phyloP scores from a whole-genome alignment of 2,329 filamentous ascomycete genomes.

The Fusarium aywerte region DNA sequence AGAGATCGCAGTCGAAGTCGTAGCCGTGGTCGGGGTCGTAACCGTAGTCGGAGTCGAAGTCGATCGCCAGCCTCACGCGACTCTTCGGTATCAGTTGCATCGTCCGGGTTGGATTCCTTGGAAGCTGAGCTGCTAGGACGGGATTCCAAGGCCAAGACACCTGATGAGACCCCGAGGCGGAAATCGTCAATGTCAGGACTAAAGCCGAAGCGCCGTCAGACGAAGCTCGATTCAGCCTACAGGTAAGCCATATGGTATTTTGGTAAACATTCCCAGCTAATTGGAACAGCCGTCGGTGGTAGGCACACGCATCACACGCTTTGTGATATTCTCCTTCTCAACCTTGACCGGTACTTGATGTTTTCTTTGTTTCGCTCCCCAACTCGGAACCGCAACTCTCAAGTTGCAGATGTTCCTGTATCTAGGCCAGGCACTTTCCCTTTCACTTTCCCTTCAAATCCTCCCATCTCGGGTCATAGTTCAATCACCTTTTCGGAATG shows the following conservation, averaged over 20 bases:
- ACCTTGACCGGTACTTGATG: slow-evolving; percentile 27
- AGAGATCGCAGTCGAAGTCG: slow-evolving; percentile 12
- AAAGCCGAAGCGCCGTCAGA: slow-evolving; percentile 49
- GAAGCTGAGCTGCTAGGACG: slow-evolving; percentile 54
- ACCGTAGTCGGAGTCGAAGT: slow-evolving; percentile 1
- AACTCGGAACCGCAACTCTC: slow-evolving; percentile 13
- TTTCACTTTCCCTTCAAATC: slow-evolving; percentile 11
- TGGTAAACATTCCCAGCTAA: slow-evolving; percentile 22
- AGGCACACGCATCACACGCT: slow-evolving; percentile 9
- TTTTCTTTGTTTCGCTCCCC: slow-evolving; percentile 22
- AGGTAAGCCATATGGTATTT: slow-evolving; percentile 44
- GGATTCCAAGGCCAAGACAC: slow-evolving; percentile 48
- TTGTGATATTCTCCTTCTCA: slow-evolving; percentile 3
- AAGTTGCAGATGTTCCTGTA: slow-evolving; percentile 25
- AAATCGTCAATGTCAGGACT: slow-evolving; percentile 38
- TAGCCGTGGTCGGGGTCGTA: slow-evolving; percentile 14
- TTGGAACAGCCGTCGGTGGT: slow-evolving; percentile 52
- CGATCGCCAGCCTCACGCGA: slow-evolving; percentile 46
- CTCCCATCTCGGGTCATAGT: slow-evolving; percentile 9
- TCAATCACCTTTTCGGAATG: slow-evolving; percentile 30
- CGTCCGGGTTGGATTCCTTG: slow-evolving; percentile 53
- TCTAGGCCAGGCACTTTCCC: slow-evolving; percentile 39
- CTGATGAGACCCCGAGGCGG: slow-evolving; percentile 38
- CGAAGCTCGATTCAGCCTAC: slow-evolving; percentile 53
- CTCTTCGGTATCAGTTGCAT: slow-evolving; percentile 49